Evolutionary conservation across 495 filamentous ascomycete genomes (phyloP), one percentile per base, ranked within the genome.

Genomic region (Letharia columbiana): DNA sequence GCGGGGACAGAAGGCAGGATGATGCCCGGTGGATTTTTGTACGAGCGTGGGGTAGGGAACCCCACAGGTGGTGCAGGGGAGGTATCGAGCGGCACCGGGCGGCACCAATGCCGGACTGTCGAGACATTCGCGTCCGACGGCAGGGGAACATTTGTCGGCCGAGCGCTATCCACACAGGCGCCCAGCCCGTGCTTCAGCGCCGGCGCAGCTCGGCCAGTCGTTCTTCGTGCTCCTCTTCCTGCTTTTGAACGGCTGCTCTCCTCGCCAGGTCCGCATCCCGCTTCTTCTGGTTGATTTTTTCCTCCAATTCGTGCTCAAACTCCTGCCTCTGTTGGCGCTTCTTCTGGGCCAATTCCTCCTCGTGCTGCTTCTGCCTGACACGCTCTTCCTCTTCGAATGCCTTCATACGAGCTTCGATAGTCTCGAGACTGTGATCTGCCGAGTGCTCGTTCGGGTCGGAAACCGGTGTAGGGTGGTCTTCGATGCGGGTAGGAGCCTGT

Each of bases 321-420:
- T 60, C 54, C 18, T 18, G 1, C 58, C 20, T 60, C 20, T 59
- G 54, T 15, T 35, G 28, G 17, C 28, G 41, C 13, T 4, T 11
- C 5, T 31, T 49, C 20, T 33, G 11, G 4, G 20, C 56, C 33
- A 65, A 33, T 1, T 39, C 56, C n/a, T 33, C 42, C 31, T 65
- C 41, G 37, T 60, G 63, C 33, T 23, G 20, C 13, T 17, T 5
- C 42, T 60, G 63, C 42, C 10, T 40, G 52, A 37, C 35, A 33
- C 45, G 39, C 37, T 65, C 63, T 49, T 65, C 56, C 5, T 60
- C 63, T 33, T 65, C 63, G 12, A 60, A 60, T 0, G 41, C 56
- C 5, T 9, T 2, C 7, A 49, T 3, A 10, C 37, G 40, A 8
- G 56, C 56, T 2, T 56, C 52, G 1, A 45, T 44, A 31, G 44